A percentile compares a stretch with the other conserved stretches of the same genome.
phyloP scores from a whole-genome alignment of 176 grass and related monocot species.

The Aegilops longissima region DNA sequence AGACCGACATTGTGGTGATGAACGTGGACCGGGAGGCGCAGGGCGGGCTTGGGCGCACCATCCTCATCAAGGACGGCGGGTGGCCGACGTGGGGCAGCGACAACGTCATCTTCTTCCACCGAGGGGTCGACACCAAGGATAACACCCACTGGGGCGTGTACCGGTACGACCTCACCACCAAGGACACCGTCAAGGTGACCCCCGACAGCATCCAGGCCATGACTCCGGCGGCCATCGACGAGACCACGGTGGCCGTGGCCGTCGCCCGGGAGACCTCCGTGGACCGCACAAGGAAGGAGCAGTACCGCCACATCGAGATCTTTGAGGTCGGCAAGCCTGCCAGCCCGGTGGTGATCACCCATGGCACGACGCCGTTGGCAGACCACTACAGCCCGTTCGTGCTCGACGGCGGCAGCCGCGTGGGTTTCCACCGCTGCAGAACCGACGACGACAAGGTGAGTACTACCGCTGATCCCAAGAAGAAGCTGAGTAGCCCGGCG shows the following conservation, averaged over 20 bases:
- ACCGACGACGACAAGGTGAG: not conserved
- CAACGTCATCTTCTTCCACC: slow-evolving; percentile 46
- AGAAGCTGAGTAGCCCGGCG: not conserved
- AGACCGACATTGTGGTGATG: slow-evolving; percentile 43
- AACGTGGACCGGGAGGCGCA: slow-evolving; percentile 17
- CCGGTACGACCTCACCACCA: not conserved
- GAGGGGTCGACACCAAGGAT: not conserved
- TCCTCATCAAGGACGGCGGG: slow-evolving; percentile 19
- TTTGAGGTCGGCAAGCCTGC: not conserved
- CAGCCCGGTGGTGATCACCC: slow-evolving; percentile 2
- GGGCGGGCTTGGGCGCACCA: not conserved
- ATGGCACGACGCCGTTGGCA: not conserved
- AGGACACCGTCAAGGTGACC: not conserved
- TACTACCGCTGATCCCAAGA: not conserved
- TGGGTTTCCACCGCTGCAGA: slow-evolving; percentile 29
- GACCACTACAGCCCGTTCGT: slow-evolving; percentile 48
- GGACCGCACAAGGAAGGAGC: not conserved
- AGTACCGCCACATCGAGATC: slow-evolving; percentile 47
- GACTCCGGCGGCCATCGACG: slow-evolving; percentile 46
- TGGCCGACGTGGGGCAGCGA: slow-evolving; percentile 56
- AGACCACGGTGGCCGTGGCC: slow-evolving; percentile 32
- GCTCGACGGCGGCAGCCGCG: slow-evolving; percentile 15
- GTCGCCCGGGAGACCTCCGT: slow-evolving; percentile 23
- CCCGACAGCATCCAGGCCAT: slow-evolving; percentile 4
- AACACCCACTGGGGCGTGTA: slow-evolving; percentile 14